Conservation (phyloP, 148 eudicot species). For the Rhododendron mucronatum region DNA sequence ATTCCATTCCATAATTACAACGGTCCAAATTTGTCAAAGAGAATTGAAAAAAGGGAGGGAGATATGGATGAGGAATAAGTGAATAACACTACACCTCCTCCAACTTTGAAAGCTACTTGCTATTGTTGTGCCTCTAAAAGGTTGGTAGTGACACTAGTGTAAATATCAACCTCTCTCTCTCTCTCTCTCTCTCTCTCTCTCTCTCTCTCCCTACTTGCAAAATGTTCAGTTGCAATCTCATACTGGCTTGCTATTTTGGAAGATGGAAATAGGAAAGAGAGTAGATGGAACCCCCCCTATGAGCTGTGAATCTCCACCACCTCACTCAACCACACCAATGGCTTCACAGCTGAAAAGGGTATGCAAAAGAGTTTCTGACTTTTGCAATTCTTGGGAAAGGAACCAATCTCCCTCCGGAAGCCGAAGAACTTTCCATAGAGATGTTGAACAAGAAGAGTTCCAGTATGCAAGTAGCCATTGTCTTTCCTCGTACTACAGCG, state of each 20-base stretch:
- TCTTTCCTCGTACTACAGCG: conserved; percentile 76
- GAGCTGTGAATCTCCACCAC: conserved; percentile 20
- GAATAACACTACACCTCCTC: conserved; percentile 31
- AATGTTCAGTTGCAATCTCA: conserved; percentile 5
- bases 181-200: background rate
- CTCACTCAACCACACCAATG: conserved; percentile 30
- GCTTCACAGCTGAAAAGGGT: conserved; percentile 27
- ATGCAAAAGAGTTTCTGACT: conserved; percentile 18
- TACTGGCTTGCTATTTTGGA: background rate
- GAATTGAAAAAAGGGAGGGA: conserved; percentile 14
- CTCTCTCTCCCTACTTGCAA: background rate
- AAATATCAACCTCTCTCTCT: background rate
- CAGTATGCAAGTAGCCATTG: conserved; percentile 57
- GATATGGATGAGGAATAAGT: conserved; percentile 47
- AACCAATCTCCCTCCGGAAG: conserved; percentile 31
- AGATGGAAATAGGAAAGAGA: conserved; percentile 22
- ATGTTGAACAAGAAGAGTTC: conserved; percentile 67
- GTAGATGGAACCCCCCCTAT: conserved; percentile 12
- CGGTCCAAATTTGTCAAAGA: conserved; percentile 6
- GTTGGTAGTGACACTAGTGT: conserved; percentile 18
- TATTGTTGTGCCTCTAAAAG: conserved; percentile 14
- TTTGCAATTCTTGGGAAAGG: conserved; percentile 20
- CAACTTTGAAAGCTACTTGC: conserved; percentile 20
- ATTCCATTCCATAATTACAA: conserved; percentile 2
- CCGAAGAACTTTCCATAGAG: conserved; percentile 40